A percentile compares a stretch with the other conserved stretches of the same genome.
phyloP scores from a whole-genome alignment of 495 filamentous ascomycete genomes.

The Cercophora newfieldiana region DNA sequence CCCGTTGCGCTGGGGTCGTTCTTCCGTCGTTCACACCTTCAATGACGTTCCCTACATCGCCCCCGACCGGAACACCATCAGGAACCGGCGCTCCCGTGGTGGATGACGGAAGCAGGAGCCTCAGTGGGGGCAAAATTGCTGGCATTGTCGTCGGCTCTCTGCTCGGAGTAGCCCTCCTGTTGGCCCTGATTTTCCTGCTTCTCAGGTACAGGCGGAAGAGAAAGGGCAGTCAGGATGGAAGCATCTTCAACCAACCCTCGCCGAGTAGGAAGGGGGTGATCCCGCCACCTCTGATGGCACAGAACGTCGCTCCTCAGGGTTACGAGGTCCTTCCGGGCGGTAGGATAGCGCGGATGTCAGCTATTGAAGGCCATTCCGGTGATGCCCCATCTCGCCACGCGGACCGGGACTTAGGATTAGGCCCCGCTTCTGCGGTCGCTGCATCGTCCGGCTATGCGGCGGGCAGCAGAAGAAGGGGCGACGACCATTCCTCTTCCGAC shows the following conservation, averaged over 20 bases:
- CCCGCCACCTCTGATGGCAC: slow-evolving; percentile 34
- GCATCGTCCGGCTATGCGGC: slow-evolving; percentile 42
- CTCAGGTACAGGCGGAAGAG: slow-evolving; percentile 61
- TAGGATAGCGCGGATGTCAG: slow-evolving; percentile 93
- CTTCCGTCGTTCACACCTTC: slow-evolving; percentile 73
- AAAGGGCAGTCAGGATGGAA: slow-evolving; percentile 59
- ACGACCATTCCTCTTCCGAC: slow-evolving; percentile 79
- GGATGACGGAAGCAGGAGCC: slow-evolving; percentile 42
- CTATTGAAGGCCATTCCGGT: slow-evolving; percentile 71
- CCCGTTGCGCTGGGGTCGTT: slow-evolving; percentile 67
- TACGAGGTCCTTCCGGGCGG: slow-evolving; percentile 81
- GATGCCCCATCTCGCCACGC: slow-evolving; percentile 56
- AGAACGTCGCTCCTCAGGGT: slow-evolving; percentile 50
- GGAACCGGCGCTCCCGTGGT: slow-evolving; percentile 46
- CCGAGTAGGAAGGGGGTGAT: slow-evolving; percentile 62
- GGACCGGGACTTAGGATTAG: slow-evolving; percentile 17
- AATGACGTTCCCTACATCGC: slow-evolving; percentile 62
- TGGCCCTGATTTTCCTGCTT: slow-evolving; percentile 60
- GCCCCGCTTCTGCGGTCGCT: slow-evolving; percentile 28
- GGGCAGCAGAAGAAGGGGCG: slow-evolving; percentile 52
- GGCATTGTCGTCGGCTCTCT: slow-evolving; percentile 86
- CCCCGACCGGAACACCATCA: slow-evolving; percentile 45
- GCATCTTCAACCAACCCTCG: slow-evolving; percentile 82
- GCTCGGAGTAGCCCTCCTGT: slow-evolving; percentile 66
- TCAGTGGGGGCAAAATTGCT: slow-evolving; percentile 84